Evolutionary conservation across 2,329 filamentous ascomycete genomes (phyloP).

Genomic region (Colletotrichum phormii): DNA sequence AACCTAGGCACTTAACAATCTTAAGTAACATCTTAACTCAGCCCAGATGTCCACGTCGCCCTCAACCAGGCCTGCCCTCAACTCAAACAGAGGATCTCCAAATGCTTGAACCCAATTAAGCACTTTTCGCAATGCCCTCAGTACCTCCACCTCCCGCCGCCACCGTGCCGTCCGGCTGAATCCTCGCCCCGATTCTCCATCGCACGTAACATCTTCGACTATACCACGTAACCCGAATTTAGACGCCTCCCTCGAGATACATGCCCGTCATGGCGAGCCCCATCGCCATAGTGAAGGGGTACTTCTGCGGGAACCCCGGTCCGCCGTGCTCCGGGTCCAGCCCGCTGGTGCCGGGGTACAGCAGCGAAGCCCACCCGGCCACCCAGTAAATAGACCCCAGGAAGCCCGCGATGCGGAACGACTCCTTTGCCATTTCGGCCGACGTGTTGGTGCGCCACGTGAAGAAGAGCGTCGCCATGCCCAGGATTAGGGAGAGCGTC

Average conservation of each 20-base stretch:
- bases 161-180: neutral
- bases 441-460: conserved; percentile 47
- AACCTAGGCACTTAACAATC: neutral
- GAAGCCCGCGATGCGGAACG: conserved; percentile 48
- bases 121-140: neutral
- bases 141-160: neutral
- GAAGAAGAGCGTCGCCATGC: conserved; percentile 53
- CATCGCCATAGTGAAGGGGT: conserved; percentile 24
- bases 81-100: neutral
- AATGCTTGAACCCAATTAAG: neutral
- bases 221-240: neutral
- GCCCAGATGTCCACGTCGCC: conserved; percentile 18
- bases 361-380: conserved; percentile 49
- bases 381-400: conserved; percentile 56
- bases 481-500: conserved; percentile 51
- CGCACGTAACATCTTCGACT: neutral
- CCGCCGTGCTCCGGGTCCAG: conserved; percentile 57
- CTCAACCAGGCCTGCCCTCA: conserved; percentile 2
- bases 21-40: conserved; percentile 1
- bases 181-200: neutral
- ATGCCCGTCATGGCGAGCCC: conserved; percentile 23
- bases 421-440: conserved; percentile 44
- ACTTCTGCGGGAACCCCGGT: conserved; percentile 54
- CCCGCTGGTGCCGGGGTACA: conserved; percentile 53
- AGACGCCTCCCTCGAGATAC: conserved; percentile 28